These are phyloP conservation scores for Dipsacomyces acuminosporus DNA, from an alignment of 371 early-diverging fungal species.

Conservation along the genomic window DNA sequence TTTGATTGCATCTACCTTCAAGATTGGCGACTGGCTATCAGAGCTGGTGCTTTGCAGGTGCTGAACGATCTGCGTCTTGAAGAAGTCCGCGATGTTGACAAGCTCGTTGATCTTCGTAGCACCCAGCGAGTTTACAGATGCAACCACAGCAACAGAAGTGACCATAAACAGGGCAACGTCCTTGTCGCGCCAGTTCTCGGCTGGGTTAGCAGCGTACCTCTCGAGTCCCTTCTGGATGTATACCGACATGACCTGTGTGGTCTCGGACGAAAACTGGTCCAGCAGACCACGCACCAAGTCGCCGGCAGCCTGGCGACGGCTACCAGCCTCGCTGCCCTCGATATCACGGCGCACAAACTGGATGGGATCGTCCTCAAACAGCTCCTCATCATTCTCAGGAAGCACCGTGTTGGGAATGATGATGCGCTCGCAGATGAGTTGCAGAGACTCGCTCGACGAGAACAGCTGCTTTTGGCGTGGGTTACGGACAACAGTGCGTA, in stretches of 20 bases:
- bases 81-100: conserved; percentile 79
- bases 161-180: conserved; percentile 91
- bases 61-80: conserved; percentile 71
- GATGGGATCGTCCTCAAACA: conserved; percentile 95
- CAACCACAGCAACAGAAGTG: conserved; percentile 62
- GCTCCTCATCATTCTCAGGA: conserved; percentile 84
- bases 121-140: conserved; percentile 56
- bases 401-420: conserved; percentile 89
- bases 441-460: conserved; percentile 60
- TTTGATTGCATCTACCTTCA: conserved; percentile 91
- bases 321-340: conserved; percentile 79
- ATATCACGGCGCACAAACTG: conserved; percentile 89
- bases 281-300: conserved; percentile 90
- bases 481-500: conserved; percentile 82
- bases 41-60: conserved; percentile 66
- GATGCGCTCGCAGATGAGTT: conserved; percentile 81
- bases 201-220: conserved; percentile 65
- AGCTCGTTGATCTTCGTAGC: conserved; percentile 72
- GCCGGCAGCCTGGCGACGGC: conserved; percentile 86
- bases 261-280: conserved; percentile 76
- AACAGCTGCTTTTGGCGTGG: conserved; percentile 69
- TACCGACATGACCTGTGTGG: conserved; percentile 72
- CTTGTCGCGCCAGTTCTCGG: conserved; percentile 89
- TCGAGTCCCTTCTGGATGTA: conserved; percentile 72
- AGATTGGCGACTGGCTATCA: conserved; percentile 72